These are phyloP conservation scores for Xerocomellus chrysenteron DNA, from an alignment of 768 basidiomycete genomes.

Conservation along the genomic window DNA sequence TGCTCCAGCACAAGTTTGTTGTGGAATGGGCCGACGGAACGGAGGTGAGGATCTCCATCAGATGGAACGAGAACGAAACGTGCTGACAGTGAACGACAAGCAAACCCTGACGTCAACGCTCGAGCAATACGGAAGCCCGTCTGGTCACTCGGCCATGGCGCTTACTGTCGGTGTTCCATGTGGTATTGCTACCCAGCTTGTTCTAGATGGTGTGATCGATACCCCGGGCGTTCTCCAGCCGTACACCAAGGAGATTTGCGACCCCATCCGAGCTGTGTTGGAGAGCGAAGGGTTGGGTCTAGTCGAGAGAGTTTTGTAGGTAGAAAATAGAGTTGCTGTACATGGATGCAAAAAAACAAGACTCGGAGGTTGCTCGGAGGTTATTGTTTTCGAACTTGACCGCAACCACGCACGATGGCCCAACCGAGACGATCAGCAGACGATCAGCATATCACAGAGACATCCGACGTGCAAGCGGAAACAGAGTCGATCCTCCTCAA, in stretches of 20 bases:
- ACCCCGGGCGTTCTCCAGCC: constrained; percentile 82
- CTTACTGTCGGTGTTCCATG: constrained; percentile 89
- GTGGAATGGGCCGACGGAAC: constrained; percentile 86
- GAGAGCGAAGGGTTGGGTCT: constrained; percentile 78
- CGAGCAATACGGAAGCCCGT: constrained; percentile 79
- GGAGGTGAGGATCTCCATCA: constrained; percentile 41
- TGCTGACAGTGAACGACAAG: constrained; percentile 33
- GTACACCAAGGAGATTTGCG: constrained; percentile 83
- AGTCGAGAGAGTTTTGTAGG: constrained; percentile 64
- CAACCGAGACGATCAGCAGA: constrained; percentile 39
- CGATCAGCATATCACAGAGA: constrained; percentile 63
- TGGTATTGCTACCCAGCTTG: constrained; percentile 88
- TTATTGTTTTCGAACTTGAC: neutral
- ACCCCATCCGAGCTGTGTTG: constrained; percentile 62
- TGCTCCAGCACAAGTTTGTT: constrained; percentile 98
- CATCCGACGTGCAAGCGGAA: constrained; percentile 58
- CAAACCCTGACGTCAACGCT: constrained; percentile 89
- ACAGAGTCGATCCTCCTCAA: constrained; percentile 65
- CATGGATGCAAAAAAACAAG: no score
- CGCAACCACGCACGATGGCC: constrained; percentile 11
- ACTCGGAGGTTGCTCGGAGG: neutral
- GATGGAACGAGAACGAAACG: neutral
- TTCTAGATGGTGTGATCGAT: constrained; percentile 82
- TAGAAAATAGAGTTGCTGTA: neutral
- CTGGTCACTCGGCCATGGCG: constrained; percentile 89